These are phyloP conservation scores for Encephalitozoon romaleae DNA, from an alignment of 371 early-diverging fungal species.

Conservation along the genomic window DNA sequence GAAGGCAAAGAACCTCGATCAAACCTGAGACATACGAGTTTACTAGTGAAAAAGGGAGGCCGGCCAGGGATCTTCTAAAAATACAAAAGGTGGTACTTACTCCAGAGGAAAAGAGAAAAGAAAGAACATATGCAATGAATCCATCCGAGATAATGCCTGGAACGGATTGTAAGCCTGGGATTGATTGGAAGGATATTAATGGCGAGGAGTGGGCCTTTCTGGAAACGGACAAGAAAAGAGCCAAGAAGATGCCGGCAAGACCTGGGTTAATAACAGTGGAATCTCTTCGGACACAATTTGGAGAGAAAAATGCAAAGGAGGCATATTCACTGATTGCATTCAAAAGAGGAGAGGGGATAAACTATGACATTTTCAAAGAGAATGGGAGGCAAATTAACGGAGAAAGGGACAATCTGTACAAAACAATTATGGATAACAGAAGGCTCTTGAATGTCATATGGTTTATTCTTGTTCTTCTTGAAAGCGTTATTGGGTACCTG, in stretches of 20 bases:
- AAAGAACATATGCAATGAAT: background rate
- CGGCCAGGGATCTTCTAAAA: background rate
- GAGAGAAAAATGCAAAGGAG: constrained; percentile 32
- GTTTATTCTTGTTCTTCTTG: constrained; percentile 27
- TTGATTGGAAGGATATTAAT: background rate
- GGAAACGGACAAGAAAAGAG: background rate
- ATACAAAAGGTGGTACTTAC: background rate
- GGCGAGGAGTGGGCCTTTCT: background rate
- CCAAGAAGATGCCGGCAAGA: background rate
- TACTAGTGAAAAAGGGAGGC: background rate
- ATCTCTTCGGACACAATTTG: constrained; percentile 40
- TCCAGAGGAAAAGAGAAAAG: background rate
- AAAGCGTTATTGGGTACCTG: constrained; percentile 32
- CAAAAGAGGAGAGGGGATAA: constrained; percentile 43
- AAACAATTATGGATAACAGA: constrained; percentile 48
- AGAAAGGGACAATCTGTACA: constrained; percentile 56
- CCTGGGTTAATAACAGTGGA: constrained; percentile 42
- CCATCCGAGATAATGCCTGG: background rate
- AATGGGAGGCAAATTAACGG: constrained; percentile 59
- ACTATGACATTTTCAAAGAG: constrained; percentile 49
- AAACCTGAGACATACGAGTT: background rate
- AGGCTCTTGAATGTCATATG: constrained; percentile 36
- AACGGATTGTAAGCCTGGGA: background rate
- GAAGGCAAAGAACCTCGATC: background rate
- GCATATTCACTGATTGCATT: constrained; percentile 52